Percentiles rank a stretch among this genome's conserved stretches.
Evolutionary conservation across 371 early-diverging fungal species (phyloP).

Genomic region (Coemansia linderi): DNA sequence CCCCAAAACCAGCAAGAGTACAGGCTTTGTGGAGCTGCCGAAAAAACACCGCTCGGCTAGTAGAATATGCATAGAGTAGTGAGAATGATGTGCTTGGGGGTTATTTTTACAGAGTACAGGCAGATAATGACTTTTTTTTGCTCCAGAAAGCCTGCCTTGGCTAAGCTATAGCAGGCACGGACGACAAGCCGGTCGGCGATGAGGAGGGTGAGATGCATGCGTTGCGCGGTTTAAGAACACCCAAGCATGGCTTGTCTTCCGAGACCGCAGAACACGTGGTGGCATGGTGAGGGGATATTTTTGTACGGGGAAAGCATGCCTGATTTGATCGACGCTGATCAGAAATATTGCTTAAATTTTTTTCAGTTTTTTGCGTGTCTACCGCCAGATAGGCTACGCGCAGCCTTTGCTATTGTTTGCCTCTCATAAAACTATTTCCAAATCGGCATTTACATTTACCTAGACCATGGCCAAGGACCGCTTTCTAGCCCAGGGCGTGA

Average conservation of each 20-base stretch:
- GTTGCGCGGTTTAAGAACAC: neutral
- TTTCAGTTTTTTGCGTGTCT: neutral
- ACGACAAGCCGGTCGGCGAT: neutral
- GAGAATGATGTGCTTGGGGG: neutral
- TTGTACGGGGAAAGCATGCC: neutral
- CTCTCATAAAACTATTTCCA: neutral
- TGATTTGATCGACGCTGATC: conserved; percentile 4
- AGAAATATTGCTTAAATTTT: conserved; percentile 7
- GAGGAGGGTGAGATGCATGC: neutral
- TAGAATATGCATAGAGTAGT: neutral
- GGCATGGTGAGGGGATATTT: neutral
- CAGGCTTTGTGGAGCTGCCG: too few relatives aligned
- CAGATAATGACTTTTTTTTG: neutral
- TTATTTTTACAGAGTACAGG: neutral
- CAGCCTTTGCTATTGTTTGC: neutral
- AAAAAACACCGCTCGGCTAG: neutral
- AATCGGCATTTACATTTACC: neutral
- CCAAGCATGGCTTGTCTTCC: neutral
- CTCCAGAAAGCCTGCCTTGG: neutral
- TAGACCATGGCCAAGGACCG: conserved; percentile 40
- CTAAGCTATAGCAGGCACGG: neutral
- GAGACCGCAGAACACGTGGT: neutral
- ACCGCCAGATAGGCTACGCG: neutral
- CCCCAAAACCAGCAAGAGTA: neutral
- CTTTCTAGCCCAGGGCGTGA: conserved; percentile 43